phyloP scores from a whole-genome alignment of 176 grass and related monocot species.

The Oryza glaberrima region DNA sequence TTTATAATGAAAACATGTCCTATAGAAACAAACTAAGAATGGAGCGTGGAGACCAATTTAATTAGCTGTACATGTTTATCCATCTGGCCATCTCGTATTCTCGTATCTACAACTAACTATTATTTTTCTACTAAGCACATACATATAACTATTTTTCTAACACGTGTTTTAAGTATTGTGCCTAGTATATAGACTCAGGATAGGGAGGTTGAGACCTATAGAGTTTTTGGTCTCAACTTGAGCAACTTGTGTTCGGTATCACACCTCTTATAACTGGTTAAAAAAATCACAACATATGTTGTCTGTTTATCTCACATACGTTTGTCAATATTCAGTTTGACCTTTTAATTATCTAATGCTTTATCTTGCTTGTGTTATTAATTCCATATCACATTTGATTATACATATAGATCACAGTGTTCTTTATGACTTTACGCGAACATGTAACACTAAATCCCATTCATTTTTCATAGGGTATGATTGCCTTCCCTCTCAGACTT shows the following conservation, averaged over 20 bases:
- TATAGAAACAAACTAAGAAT: not conserved
- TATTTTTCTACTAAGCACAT: not conserved
- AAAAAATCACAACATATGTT: conserved; percentile 29
- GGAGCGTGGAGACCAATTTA: not conserved
- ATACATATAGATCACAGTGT: not conserved
- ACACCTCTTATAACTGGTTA: not conserved
- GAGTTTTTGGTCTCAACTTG: conserved; percentile 33
- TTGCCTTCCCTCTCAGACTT: too few relatives aligned
- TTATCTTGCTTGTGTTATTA: not conserved
- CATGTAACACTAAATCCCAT: too few relatives aligned
- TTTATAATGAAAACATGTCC: not conserved
- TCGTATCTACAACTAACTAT: not conserved
- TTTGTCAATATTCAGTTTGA: not conserved
- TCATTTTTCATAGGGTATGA: too few relatives aligned
- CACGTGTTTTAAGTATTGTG: conserved; percentile 46
- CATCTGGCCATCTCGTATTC: not conserved
- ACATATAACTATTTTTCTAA: not conserved
- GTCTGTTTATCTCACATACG: not conserved
- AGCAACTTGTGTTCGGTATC: conserved; percentile 39
- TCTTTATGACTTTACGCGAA: too few relatives aligned
- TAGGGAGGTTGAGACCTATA: conserved; percentile 45
- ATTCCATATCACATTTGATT: not conserved
- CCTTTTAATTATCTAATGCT: not conserved
- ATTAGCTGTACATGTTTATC: not conserved
- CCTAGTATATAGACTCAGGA: conserved; percentile 22